Conservation (phyloP, 2,329 filamentous ascomycete genomes). For the Phyllosticta paracitricarpa region DNA sequence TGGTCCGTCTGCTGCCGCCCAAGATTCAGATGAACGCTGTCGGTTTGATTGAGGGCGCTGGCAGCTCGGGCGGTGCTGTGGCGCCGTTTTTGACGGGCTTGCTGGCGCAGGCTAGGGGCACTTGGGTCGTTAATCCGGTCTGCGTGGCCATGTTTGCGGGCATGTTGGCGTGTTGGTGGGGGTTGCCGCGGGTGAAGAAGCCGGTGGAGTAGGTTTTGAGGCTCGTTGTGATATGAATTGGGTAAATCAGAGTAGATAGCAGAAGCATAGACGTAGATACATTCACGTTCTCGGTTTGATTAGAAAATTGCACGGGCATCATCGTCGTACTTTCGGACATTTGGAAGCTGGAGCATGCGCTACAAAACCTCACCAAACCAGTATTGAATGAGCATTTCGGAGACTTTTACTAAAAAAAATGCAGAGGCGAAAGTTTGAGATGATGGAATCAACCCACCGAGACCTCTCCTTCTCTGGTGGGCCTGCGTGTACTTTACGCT, state of each 20-base stretch:
- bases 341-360: too few species aligned
- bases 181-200: slow-evolving; percentile 48
- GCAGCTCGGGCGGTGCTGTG: slow-evolving; percentile 55
- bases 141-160: slow-evolving; percentile 54
- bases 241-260: too few species aligned
- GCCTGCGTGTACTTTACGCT: too few species aligned
- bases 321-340: too few species aligned
- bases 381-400: too few species aligned
- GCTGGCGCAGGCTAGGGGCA: slow-evolving; percentile 51
- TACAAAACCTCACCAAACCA: too few species aligned
- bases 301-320: too few species aligned
- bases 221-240: too few species aligned
- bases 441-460: too few species aligned
- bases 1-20: slow-evolving; percentile 50
- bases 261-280: not conserved
- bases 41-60: slow-evolving; percentile 59
- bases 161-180: slow-evolving; percentile 58
- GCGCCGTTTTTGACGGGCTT: slow-evolving; percentile 58
- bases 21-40: slow-evolving; percentile 53
- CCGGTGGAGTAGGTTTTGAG: slow-evolving; percentile 41
- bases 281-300: not conserved
- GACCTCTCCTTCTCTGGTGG: too few species aligned
- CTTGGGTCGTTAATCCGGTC: slow-evolving; percentile 56
- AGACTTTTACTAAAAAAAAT: too few species aligned
- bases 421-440: too few species aligned